A percentile compares a stretch with the other conserved stretches of the same genome.
Conservation (phyloP, 495 filamentous ascomycete species). For the Lasiosphaeria hispida region DNA sequence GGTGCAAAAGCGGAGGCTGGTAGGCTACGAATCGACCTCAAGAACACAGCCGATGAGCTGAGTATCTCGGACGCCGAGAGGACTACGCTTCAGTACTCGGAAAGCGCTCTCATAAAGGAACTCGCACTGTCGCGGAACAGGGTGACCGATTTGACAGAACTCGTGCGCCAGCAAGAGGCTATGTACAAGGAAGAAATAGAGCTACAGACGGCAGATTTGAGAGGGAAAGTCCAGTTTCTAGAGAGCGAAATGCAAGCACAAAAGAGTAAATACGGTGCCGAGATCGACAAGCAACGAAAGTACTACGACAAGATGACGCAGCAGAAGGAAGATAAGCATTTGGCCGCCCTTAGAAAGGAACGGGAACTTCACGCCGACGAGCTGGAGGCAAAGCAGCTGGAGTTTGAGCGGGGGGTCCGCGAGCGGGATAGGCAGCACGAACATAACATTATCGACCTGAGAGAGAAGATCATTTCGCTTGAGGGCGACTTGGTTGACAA, state of each 20-base stretch:
- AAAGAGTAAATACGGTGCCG: background rate
- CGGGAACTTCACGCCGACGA: background rate
- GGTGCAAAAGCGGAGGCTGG: background rate
- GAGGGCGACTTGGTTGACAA: constrained; percentile 31
- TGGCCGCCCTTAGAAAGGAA: background rate
- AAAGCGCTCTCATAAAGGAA: no score
- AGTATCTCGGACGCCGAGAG: background rate
- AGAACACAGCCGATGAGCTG: background rate
- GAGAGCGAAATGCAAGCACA: background rate
- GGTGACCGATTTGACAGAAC: no score
- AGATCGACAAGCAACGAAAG: background rate
- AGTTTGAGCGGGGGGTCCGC: background rate
- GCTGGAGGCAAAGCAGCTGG: background rate
- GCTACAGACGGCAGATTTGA: background rate
- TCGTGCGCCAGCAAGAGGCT: background rate
- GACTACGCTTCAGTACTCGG: no score
- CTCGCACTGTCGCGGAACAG: no score
- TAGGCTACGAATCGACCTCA: background rate
- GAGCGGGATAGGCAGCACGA: constrained; percentile 6
- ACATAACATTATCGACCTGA: constrained; percentile 1
- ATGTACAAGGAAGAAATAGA: background rate
- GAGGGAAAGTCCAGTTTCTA: background rate
- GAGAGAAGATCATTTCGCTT: constrained; percentile 15
- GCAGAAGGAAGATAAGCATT: background rate
- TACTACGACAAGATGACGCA: background rate